Conservation (phyloP, 148 eudicot species). For the Tetragonia tetragonoides region DNA sequence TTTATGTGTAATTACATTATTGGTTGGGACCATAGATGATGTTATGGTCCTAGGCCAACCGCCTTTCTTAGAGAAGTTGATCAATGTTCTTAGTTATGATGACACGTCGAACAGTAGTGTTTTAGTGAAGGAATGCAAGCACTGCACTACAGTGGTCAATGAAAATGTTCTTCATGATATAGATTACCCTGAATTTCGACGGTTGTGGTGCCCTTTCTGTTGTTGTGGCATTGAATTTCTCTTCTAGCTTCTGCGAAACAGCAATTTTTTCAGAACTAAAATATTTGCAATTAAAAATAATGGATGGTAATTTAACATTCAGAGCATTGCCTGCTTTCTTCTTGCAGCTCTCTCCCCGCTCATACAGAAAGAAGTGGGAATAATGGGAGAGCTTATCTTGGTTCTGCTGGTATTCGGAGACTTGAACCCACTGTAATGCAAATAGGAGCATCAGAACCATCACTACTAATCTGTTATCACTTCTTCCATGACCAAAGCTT, state of each 20-base stretch:
- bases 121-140: neutral
- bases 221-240: slow-evolving; percentile 38
- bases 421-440: slow-evolving; percentile 23
- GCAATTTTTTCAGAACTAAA: too few relatives aligned
- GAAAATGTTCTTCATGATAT: neutral
- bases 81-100: too few relatives aligned
- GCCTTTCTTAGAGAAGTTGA: too few relatives aligned
- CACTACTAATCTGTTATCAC: neutral
- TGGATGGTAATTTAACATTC: neutral
- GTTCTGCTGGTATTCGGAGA: slow-evolving; percentile 32
- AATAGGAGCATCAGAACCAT: neutral
- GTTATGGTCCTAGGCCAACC: too few relatives aligned
- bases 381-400: slow-evolving; percentile 40
- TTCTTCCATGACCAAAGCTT: neutral
- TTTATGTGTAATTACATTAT: too few relatives aligned
- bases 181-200: slow-evolving; percentile 35
- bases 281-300: neutral
- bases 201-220: slow-evolving; percentile 31
- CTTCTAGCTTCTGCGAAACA: slow-evolving; percentile 37
- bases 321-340: slow-evolving; percentile 37
- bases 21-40: too few relatives aligned
- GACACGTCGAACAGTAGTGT: neutral
- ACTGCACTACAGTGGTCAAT: neutral
- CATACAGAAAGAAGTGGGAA: slow-evolving; percentile 38
- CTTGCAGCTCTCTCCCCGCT: slow-evolving; percentile 30